Evolutionary conservation across 192 early-diverging fungal genomes (phyloP).

Genomic region (Blastocladiella britannica): DNA sequence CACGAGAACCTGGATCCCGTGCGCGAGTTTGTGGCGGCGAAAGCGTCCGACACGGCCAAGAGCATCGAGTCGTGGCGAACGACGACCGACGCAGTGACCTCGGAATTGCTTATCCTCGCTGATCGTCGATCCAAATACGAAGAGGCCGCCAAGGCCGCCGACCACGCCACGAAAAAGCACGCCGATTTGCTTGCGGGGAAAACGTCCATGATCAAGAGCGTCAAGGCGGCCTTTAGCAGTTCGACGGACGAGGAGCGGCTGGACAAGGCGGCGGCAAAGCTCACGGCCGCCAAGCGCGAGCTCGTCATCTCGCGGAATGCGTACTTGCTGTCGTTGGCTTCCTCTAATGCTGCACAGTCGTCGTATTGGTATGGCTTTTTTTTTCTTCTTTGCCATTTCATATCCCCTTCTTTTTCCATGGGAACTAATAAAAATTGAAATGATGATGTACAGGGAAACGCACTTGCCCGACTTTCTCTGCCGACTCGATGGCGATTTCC

Average conservation of each 20-base stretch:
- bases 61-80: neutral
- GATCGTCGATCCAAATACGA: neutral
- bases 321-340: neutral
- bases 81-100: neutral
- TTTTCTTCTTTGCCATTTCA: no score
- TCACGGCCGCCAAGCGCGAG: neutral
- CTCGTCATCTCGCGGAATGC: neutral
- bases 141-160: neutral
- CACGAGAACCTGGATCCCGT: neutral
- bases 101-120: neutral
- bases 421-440: no score
- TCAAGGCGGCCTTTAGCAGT: neutral
- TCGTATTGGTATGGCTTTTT: no score
- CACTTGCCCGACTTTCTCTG: neutral
- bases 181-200: neutral
- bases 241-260: neutral
- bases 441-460: no score
- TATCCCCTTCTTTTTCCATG: no score
- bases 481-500: neutral
- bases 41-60: neutral
- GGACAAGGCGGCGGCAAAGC: neutral
- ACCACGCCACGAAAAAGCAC: neutral
- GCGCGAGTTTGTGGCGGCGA: neutral
- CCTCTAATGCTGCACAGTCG: neutral
- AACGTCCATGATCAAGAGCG: neutral